Percentiles rank a stretch among this genome's conserved stretches.
Evolutionary conservation across 306 rosid genomes (phyloP).

Genomic region (Lablab purpureus): DNA sequence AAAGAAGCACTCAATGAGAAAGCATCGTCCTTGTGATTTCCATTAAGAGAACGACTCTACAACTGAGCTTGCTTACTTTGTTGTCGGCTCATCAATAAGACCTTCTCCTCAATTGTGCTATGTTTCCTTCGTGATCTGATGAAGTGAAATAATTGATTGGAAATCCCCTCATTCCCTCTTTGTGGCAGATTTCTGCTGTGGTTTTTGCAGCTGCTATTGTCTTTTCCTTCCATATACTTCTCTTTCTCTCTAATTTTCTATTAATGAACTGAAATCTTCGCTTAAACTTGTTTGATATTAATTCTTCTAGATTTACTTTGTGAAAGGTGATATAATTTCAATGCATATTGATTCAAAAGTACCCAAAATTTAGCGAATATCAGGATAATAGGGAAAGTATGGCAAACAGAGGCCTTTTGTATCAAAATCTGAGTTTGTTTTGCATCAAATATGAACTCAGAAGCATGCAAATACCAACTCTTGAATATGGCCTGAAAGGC

Average conservation of each 20-base stretch:
- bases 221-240: neutral
- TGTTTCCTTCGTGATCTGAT: neutral
- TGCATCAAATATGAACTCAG: constrained; percentile 6
- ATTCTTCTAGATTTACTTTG: too few relatives aligned
- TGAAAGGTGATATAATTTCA: too few relatives aligned
- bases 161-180: neutral
- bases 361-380: neutral
- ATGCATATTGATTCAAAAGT: neutral
- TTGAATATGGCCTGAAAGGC: neutral
- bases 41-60: constrained; percentile 2
- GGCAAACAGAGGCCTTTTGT: neutral
- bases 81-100: constrained; percentile 36
- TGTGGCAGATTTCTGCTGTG: constrained; percentile 11
- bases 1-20: constrained; percentile 74
- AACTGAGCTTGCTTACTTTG: constrained; percentile 13
- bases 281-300: too few relatives aligned
- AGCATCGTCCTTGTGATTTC: constrained; percentile 69
- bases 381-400: constrained; percentile 1
- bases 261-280: neutral
- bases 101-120: constrained; percentile 20
- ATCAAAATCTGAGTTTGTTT: neutral
- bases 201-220: neutral
- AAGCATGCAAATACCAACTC: constrained; percentile 15
- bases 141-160: constrained; percentile 1
- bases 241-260: neutral